A percentile compares a stretch with the other conserved stretches of the same genome.
Evolutionary conservation across 1,284 basidiomycete species (phyloP).

Genomic region (Heterobasidion annosum): DNA sequence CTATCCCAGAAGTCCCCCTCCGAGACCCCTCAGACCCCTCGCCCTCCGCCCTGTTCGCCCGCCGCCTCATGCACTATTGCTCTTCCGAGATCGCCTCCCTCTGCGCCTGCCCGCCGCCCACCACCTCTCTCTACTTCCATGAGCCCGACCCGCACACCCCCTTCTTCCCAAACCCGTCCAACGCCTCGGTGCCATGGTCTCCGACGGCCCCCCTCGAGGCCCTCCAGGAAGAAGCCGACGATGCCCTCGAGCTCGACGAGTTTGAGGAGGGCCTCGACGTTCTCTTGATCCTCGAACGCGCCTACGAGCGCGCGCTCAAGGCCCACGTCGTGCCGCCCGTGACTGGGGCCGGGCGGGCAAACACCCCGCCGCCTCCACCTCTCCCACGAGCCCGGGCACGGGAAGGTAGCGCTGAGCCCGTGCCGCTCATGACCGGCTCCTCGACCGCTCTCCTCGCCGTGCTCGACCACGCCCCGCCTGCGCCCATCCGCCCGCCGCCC

Average conservation of each 20-base stretch:
- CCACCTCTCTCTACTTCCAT: constrained; percentile 7
- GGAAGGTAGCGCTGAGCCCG: constrained; percentile 1
- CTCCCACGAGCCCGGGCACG: constrained; percentile 5
- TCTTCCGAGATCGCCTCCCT: constrained; percentile 34
- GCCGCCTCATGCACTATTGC: constrained; percentile 83
- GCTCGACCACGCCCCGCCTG: constrained; percentile 34
- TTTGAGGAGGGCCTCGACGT: constrained; percentile 61
- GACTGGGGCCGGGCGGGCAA: constrained; percentile 7
- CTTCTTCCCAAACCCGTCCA: constrained; percentile 1
- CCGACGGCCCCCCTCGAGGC: constrained; percentile 1
- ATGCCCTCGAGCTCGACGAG: constrained; percentile 30
- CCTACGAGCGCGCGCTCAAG: constrained; percentile 54
- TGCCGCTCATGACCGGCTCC: constrained; percentile 50
- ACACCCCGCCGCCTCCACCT: constrained; percentile 7
- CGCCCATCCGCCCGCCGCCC: constrained; percentile 21
- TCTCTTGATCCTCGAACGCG: constrained; percentile 54
- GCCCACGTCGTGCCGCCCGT: constrained; percentile 39
- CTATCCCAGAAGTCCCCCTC: neutral
- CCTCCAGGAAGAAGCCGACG: constrained; percentile 5
- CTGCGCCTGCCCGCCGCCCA: constrained; percentile 2
- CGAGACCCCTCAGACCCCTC: constrained; percentile 23
- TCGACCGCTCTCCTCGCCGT: constrained; percentile 63
- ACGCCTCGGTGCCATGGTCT: neutral
- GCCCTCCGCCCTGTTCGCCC: constrained; percentile 73
- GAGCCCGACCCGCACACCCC: constrained; percentile 12